A percentile compares a stretch with the other conserved stretches of the same genome.
Conservation (phyloP, 306 rosid species). For the Biancaea sappan region DNA sequence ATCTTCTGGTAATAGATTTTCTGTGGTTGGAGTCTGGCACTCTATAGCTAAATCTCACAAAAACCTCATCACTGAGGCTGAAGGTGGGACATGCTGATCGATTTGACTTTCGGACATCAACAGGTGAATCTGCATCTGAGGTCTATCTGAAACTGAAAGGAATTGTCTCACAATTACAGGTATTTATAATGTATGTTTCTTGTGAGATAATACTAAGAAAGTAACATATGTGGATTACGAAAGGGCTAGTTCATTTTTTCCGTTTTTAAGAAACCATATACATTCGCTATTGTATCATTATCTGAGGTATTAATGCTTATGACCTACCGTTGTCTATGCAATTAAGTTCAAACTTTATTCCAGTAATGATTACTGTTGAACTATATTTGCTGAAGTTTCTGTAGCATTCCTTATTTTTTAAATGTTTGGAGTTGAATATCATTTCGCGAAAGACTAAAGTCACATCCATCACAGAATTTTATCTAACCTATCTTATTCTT, state of each 20-base stretch:
- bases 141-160: conserved; percentile 40
- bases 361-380: background rate
- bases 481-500: background rate
- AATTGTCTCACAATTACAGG: conserved; percentile 41
- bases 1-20: conserved; percentile 44
- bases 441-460: background rate
- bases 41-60: conserved; percentile 31
- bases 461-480: background rate
- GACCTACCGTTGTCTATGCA: background rate
- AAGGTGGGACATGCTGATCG: conserved; percentile 54
- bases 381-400: background rate
- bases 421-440: too few relatives aligned
- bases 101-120: conserved; percentile 42
- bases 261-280: background rate
- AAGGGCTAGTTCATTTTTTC: background rate
- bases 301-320: background rate
- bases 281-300: background rate
- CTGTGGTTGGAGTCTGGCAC: conserved; percentile 51
- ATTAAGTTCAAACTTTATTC: background rate
- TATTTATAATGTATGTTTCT: conserved; percentile 11
- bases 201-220: background rate
- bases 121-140: conserved; percentile 53
- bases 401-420: background rate
- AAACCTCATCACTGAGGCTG: conserved; percentile 41
- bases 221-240: background rate